Conservation (phyloP, 345 rosid genomes). For the Moricandia moricandioides region DNA sequence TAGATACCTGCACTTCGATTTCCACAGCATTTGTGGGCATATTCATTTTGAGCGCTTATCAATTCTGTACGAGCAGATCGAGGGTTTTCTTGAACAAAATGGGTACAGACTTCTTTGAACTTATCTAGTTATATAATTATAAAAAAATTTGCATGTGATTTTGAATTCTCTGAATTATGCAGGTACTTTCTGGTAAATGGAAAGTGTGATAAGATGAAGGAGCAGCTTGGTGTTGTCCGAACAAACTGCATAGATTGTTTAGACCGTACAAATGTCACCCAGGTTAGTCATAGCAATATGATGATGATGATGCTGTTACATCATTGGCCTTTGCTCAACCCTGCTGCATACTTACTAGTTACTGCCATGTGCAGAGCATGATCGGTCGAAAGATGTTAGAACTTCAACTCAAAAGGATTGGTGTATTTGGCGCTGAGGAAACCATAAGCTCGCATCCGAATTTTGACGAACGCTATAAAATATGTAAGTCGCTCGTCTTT, state of each 20-base stretch:
- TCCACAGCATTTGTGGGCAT: conserved; percentile 87
- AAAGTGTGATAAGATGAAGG: conserved; percentile 91
- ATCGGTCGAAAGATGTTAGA: conserved; percentile 88
- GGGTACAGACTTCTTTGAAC: conserved; percentile 52
- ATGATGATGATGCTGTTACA: conserved; percentile 8
- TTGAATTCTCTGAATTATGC: conserved; percentile 25
- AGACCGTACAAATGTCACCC: conserved; percentile 98
- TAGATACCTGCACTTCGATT: conserved; percentile 96
- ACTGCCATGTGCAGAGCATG: conserved; percentile 71
- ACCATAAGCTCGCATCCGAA: conserved; percentile 73
- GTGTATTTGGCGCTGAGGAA: conserved; percentile 90
- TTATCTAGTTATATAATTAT: background rate
- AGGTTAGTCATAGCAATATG: conserved; percentile 49
- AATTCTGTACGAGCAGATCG: conserved; percentile 86
- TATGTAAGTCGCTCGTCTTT: conserved; percentile 53
- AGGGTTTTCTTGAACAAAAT: conserved; percentile 71
- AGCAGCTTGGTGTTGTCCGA: conserved; percentile 90
- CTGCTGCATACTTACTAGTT: conserved; percentile 17
- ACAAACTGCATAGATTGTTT: conserved; percentile 98
- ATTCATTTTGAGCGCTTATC: conserved; percentile 96
- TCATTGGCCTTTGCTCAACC: conserved; percentile 12
- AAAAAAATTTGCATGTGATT: conserved; percentile 1
- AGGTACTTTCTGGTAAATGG: conserved; percentile 88
- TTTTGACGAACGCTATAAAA: conserved; percentile 80
- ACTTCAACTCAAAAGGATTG: conserved; percentile 83